Conservation (phyloP, 495 filamentous ascomycete species). For the Poronia punctata region DNA sequence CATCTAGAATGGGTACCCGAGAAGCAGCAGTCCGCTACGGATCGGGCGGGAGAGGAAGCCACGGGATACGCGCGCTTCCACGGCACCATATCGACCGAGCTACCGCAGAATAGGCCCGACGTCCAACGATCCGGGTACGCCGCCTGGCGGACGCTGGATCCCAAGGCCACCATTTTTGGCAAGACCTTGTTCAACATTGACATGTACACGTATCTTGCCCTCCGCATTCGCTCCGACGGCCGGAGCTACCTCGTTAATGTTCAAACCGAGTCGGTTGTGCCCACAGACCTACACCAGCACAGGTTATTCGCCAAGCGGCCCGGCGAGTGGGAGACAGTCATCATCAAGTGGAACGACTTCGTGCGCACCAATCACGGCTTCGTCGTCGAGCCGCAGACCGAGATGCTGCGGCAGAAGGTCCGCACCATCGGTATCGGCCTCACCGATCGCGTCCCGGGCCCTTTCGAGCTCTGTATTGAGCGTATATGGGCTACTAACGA, state of each 20-base stretch:
- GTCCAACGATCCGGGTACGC: constrained; percentile 76
- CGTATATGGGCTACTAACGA: constrained; percentile 76
- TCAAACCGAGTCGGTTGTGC: constrained; percentile 86
- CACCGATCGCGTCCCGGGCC: constrained; percentile 81
- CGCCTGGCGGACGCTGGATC: constrained; percentile 69
- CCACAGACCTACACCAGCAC: constrained; percentile 94
- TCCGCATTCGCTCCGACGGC: constrained; percentile 89
- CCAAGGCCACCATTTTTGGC: constrained; percentile 64
- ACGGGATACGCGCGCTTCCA: constrained; percentile 70
- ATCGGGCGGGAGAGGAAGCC: too few species aligned
- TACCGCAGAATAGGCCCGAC: constrained; percentile 66
- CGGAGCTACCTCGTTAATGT: constrained; percentile 90
- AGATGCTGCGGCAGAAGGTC: constrained; percentile 77
- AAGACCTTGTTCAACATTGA: constrained; percentile 81
- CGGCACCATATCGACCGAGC: constrained; percentile 77
- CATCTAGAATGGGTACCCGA: constrained; percentile 63
- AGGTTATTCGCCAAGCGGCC: constrained; percentile 73
- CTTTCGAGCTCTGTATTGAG: constrained; percentile 77
- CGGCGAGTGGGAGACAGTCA: constrained; percentile 86
- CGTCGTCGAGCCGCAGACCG: constrained; percentile 84
- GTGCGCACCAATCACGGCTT: constrained; percentile 88
- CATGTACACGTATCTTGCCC: constrained; percentile 75
- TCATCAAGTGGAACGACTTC: constrained; percentile 85
- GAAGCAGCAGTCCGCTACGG: too few species aligned
- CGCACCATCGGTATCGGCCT: constrained; percentile 78